Base-by-base conservation (phyloP, 306 rosid genomes). In the Bauhinia variegata region DNA sequence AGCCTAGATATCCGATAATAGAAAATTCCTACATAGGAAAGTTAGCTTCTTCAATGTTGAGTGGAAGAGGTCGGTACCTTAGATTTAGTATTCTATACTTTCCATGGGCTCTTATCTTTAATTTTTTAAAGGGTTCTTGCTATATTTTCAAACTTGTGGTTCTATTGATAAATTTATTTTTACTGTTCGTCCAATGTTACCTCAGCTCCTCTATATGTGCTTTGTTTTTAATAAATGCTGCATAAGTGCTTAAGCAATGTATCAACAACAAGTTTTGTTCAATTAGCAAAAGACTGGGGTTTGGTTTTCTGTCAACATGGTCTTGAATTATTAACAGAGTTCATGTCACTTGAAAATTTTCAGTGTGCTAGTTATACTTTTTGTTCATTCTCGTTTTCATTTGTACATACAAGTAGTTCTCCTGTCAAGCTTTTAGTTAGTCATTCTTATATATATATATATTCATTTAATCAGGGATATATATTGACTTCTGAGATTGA, bases 401-500 rank as follows among this genome's bases (percentile, higher is more conserved):
- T 57, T 41, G n/a, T n/a, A n/a, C n/a, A n/a, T n/a, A n/a, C n/a
- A n/a, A n/a, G n/a, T n/a, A n/a, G n/a, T n/a, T n/a, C n/a, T n/a
- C n/a, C n/a, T n/a, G n/a, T n/a, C n/a, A n/a, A n/a, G n/a, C 44
- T 44, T 55, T 38, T 68, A 57, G 41, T 37, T 8, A 51, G 41
- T 46, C 54, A 39, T 61, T 63, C 49, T 72, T 51, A 34, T 38
- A 11, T 60, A n/a, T n/a, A n/a, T n/a, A 23, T 61, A 23, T 67
- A 76, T 73, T 77, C 55, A 62, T 64, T 74, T 78, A 48, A 46
- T 62, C 88, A 89, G 95, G 96, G 96, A 58, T 89, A 89, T 68
- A 85, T 89, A 68, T 69, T 89, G 80, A 89, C 96, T 67, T 89
- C 91, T 71, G 96, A 89, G 82, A 89, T 89, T 75, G 96, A 89